phyloP scores from a whole-genome alignment of 345 rosid species.

The Pistacia vera region DNA sequence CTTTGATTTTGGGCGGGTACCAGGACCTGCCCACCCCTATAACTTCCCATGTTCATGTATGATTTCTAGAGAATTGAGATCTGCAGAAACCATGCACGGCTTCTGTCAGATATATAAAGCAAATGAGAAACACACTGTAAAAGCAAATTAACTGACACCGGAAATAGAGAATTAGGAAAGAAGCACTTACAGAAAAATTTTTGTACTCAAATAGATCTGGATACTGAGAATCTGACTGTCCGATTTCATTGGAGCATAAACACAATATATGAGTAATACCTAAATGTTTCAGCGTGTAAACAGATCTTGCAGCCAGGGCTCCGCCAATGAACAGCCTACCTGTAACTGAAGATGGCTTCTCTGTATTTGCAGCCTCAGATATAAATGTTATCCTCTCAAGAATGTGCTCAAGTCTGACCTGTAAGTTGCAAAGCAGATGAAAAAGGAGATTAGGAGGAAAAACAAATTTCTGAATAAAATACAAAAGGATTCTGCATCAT shows the following conservation, averaged over 20 bases:
- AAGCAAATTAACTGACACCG: not conserved
- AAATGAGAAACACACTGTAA: not conserved
- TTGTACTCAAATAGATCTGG: slow-evolving; percentile 76
- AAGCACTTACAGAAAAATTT: slow-evolving; percentile 78
- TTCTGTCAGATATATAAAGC: slow-evolving; percentile 6
- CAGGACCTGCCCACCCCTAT: too few species aligned
- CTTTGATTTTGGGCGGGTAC: too few species aligned
- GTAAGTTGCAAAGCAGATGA: slow-evolving; percentile 23
- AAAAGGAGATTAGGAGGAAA: not conserved
- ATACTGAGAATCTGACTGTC: slow-evolving; percentile 91
- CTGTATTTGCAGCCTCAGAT: slow-evolving; percentile 92
- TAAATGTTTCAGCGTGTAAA: slow-evolving; percentile 76
- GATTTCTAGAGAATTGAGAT: not conserved
- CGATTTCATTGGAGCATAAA: slow-evolving; percentile 94
- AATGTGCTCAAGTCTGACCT: slow-evolving; percentile 98
- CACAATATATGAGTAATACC: slow-evolving; percentile 86
- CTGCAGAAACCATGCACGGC: slow-evolving; percentile 2
- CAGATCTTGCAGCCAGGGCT: slow-evolving; percentile 89
- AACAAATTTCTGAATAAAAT: not conserved
- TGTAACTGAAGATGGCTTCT: slow-evolving; percentile 87
- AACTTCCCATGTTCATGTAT: not conserved
- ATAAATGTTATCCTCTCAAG: slow-evolving; percentile 95
- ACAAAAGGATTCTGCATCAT: not conserved
- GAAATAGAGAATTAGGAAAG: slow-evolving; percentile 10
- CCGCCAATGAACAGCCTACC: slow-evolving; percentile 81